phyloP scores from a whole-genome alignment of 2,329 filamentous ascomycete species.

The Trichophyton mentagrophytes region DNA sequence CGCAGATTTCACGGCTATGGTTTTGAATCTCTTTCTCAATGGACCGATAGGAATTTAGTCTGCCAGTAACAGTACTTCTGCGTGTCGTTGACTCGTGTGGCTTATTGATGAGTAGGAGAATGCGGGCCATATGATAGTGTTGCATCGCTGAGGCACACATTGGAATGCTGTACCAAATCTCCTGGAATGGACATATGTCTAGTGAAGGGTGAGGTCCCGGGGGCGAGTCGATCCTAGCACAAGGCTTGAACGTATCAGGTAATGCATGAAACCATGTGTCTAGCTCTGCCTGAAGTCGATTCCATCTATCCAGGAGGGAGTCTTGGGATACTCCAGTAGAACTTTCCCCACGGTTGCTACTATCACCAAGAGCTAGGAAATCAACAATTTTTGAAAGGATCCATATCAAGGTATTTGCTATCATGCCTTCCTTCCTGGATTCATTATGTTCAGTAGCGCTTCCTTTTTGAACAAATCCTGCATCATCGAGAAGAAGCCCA shows the following conservation, averaged over 20 bases:
- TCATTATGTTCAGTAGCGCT: conserved; percentile 25
- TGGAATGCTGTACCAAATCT: conserved; percentile 53
- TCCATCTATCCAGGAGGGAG: conserved; percentile 37
- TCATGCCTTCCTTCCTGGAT: conserved; percentile 49
- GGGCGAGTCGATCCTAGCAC: conserved; percentile 34
- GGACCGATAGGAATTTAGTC: conserved; percentile 46
- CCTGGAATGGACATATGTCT: conserved; percentile 34
- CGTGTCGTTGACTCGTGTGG: conserved; percentile 34
- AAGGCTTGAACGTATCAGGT: conserved; percentile 47
- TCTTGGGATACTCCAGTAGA: conserved; percentile 27
- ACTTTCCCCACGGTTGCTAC: conserved; percentile 25
- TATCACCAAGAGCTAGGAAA: conserved; percentile 47
- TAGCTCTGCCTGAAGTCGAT: conserved; percentile 43
- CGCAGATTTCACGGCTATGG: conserved; percentile 50
- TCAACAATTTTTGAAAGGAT: conserved; percentile 54
- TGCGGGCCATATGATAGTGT: conserved; percentile 34
- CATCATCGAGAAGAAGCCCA: conserved; percentile 45
- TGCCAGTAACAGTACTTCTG: conserved; percentile 40
- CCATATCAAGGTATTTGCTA: conserved; percentile 53
- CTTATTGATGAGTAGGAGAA: conserved; percentile 33
- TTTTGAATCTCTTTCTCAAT: conserved; percentile 43
- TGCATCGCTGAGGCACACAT: conserved; percentile 52
- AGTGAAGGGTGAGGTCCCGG: conserved; percentile 19
- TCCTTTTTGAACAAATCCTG: conserved; percentile 38
- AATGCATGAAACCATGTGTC: conserved; percentile 47